Base-by-base conservation (phyloP, 805 yeast genomes). In the Saccharomyces cerevisiae region DNA sequence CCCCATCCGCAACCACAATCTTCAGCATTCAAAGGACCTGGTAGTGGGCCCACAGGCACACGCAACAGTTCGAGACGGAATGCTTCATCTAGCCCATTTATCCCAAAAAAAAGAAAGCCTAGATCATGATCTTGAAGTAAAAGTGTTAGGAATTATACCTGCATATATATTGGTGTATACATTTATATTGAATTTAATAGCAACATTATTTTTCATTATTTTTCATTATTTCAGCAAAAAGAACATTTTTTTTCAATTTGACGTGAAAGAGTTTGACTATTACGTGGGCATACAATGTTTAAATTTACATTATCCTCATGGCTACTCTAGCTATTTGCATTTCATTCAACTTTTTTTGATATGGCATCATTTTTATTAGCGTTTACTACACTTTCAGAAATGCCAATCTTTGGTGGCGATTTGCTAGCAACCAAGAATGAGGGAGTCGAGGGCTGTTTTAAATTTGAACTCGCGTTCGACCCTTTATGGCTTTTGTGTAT, bases 361-460 rank as follows among this genome's bases (percentile, higher is more conserved):
- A 46, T 11, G 50, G 26, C 9, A 46, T 47, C 27, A 27, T 49
- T 36, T 54, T 57, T 46, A 26, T 52, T 47, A 51, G 53, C 21
- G 6, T 46, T 49, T n/a, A 49, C 41, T 32, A 46, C 31, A 26
- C 48, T 50, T 3, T 58, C 59, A 31, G 58, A 55, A 31, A 63
- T 51, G 13, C 66, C 67, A 36, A 62, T 61, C 50, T 65, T 64
- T n/a, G 70, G 69, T 26, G 69, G 70, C 3, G 70, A 65, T 36
- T 62, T 63, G 32, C 65, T 59, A 26, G 55, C 56, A 2, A 54
- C 48, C 22, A 61, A 47, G 27, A 59, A 55, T 13, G 58, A 55
- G 22, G 62, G 61, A 30, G 53, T 54, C 8, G 55, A 41, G 41
- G 49, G 53, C 21, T 29, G 43, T 4, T 21, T 36, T 17, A 36